Evolutionary conservation across 108 stramenopile genomes (phyloP).

Genomic region (Seminavis robusta): DNA sequence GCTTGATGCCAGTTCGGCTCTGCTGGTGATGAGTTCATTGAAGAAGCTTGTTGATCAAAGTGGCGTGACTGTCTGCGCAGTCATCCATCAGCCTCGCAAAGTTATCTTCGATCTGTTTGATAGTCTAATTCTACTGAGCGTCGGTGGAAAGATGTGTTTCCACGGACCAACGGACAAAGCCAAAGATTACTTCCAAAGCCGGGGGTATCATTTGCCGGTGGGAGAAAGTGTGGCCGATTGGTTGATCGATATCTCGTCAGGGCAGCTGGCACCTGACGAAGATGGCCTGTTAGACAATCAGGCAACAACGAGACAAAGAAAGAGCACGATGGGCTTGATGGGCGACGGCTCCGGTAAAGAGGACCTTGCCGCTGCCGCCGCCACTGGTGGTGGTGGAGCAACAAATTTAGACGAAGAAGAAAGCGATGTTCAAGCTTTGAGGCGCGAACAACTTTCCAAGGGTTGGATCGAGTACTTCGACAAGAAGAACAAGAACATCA

Average conservation of each 20-base stretch:
- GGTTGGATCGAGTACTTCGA: no score
- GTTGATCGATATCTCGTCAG: conserved; percentile 41
- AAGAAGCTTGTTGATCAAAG: conserved; percentile 23
- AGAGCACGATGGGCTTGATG: no score
- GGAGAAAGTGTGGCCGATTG: conserved; percentile 45
- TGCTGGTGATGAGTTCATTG: conserved; percentile 48
- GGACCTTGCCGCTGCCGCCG: background rate
- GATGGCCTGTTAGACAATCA: no score
- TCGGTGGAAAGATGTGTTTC: conserved; percentile 48
- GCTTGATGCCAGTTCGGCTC: conserved; percentile 43
- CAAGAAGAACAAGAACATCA: no score
- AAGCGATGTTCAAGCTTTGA: no score
- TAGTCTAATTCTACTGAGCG: conserved; percentile 60
- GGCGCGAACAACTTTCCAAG: no score
- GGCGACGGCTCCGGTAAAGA: conserved; percentile 4
- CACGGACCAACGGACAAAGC: conserved; percentile 27
- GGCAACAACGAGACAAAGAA: no score
- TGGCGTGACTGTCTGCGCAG: conserved; percentile 54
- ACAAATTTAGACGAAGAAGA: conserved; percentile 1
- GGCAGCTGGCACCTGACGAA: conserved; percentile 15
- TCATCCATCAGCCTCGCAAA: conserved; percentile 82
- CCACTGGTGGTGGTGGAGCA: background rate
- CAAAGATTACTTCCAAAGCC: conserved; percentile 17
- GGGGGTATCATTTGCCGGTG: conserved; percentile 18
- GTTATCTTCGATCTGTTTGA: conserved; percentile 79